Percentiles rank a stretch among this genome's conserved stretches.
These are phyloP conservation scores for Colletotrichum echinochloae DNA, from an alignment of 2,329 filamentous ascomycete species.

Conservation along the genomic window DNA sequence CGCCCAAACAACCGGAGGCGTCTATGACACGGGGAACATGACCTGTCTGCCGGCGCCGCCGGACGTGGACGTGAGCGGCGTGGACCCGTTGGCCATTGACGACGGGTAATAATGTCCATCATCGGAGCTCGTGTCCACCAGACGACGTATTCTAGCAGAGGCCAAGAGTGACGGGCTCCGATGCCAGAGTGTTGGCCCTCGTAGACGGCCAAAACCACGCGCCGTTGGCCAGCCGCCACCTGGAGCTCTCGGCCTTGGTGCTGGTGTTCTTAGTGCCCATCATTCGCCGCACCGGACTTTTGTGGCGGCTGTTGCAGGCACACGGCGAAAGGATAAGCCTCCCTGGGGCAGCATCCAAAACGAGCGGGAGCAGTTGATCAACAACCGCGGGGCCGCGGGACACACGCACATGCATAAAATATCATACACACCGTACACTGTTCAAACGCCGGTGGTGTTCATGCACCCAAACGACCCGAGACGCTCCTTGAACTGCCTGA, in stretches of 20 bases:
- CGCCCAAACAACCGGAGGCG: background rate
- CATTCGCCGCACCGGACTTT: background rate
- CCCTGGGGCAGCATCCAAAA: background rate
- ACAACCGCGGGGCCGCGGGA: background rate
- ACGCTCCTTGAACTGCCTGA: background rate
- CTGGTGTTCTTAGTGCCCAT: background rate
- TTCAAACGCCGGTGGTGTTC: background rate
- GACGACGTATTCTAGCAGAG: background rate
- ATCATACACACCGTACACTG: background rate
- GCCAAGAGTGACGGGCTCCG: background rate
- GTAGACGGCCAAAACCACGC: background rate
- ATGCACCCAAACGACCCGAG: background rate
- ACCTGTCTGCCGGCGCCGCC: background rate
- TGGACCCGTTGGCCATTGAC: background rate
- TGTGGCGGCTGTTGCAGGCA: background rate
- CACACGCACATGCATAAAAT: background rate
- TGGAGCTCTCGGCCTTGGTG: background rate
- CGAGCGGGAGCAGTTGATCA: background rate
- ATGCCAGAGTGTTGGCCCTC: background rate
- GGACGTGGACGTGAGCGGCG: background rate
- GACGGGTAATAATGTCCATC: background rate
- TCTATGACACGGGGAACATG: background rate
- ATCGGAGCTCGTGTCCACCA: background rate
- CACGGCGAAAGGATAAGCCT: background rate
- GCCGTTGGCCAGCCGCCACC: background rate